Conservation (phyloP, 2,329 filamentous ascomycete genomes). For the Monosporascus cannonballus region DNA sequence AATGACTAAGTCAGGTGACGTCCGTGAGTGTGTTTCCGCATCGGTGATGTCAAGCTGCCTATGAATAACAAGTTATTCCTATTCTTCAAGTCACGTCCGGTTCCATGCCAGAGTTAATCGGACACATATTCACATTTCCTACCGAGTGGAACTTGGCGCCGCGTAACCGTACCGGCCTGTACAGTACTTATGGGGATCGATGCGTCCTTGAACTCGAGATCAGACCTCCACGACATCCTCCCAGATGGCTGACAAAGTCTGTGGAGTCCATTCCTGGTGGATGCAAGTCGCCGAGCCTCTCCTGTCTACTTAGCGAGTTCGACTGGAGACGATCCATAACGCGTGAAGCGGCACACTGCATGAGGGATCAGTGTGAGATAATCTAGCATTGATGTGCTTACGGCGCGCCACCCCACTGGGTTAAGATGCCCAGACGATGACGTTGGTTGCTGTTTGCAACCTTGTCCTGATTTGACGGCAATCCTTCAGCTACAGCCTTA, state of each 20-base stretch:
- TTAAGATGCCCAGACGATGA: background rate
- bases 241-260: no score
- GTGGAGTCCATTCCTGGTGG: no score
- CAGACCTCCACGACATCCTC: no score
- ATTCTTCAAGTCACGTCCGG: background rate
- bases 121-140: background rate
- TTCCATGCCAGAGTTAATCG: background rate
- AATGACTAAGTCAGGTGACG: no score
- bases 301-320: background rate
- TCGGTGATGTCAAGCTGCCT: background rate
- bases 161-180: no score
- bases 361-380: background rate
- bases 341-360: background rate
- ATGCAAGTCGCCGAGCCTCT: background rate
- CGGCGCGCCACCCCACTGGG: background rate
- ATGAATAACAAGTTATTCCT: background rate
- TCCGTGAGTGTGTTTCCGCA: background rate
- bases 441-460: background rate
- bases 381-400: background rate
- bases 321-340: no score
- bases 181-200: background rate
- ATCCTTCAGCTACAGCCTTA: no score
- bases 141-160: no score
- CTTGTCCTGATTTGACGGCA: background rate
- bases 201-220: background rate